phyloP scores from a whole-genome alignment of 768 basidiomycete species.

The Thelephora aurantiotincta region DNA sequence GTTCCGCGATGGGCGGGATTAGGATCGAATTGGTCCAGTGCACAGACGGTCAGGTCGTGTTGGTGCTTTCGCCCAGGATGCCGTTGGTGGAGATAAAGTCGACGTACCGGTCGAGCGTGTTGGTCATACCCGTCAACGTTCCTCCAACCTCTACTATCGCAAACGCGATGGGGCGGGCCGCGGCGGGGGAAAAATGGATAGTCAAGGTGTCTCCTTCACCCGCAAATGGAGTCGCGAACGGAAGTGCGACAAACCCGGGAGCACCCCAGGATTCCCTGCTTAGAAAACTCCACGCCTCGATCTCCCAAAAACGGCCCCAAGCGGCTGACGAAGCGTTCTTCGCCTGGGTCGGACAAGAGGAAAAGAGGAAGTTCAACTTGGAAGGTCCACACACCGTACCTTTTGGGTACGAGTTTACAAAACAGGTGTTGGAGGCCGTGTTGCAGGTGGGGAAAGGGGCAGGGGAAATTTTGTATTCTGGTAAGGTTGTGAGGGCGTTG shows the following conservation, averaged over 20 bases:
- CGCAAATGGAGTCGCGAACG: not conserved
- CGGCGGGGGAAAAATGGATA: conserved; percentile 33
- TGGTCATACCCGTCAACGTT: conserved; percentile 43
- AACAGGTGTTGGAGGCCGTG: conserved; percentile 37
- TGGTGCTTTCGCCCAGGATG: conserved; percentile 9
- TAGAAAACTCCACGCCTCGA: conserved; percentile 21
- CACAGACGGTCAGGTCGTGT: conserved; percentile 4
- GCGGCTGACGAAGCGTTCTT: conserved; percentile 47
- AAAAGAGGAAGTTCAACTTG: not conserved
- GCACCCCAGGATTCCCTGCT: conserved; percentile 20
- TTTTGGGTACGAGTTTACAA: conserved; percentile 39
- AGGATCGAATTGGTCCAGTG: conserved; percentile 6
- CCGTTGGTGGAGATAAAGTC: conserved; percentile 3
- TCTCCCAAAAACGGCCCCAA: conserved; percentile 30
- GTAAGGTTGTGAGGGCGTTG: conserved; percentile 43
- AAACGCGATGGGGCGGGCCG: conserved; percentile 41
- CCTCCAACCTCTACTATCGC: conserved; percentile 47
- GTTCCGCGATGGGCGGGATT: conserved; percentile 10
- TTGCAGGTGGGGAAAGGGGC: conserved; percentile 26
- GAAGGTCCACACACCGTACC: not conserved
- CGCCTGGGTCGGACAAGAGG: conserved; percentile 35
- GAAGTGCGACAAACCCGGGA: conserved; percentile 8
- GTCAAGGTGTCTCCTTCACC: conserved; percentile 6
- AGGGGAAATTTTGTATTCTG: conserved; percentile 30
- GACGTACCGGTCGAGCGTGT: conserved; percentile 31